A percentile compares a stretch with the other conserved stretches of the same genome.
phyloP scores from a whole-genome alignment of 1,139 yeast species.

The Yarrowia galli region DNA sequence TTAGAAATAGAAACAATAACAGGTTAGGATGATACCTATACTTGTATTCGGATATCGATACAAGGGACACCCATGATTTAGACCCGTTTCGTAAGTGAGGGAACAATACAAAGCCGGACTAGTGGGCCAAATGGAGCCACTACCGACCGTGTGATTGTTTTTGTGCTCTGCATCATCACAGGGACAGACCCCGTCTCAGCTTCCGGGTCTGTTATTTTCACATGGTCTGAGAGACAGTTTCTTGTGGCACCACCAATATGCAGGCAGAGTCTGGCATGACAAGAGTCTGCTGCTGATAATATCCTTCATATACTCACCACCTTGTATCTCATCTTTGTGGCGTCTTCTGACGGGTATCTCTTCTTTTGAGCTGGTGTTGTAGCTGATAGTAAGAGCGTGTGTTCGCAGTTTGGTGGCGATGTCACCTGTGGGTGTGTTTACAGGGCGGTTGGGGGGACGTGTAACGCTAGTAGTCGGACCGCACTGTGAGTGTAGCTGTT shows the following conservation, averaged over 20 bases:
- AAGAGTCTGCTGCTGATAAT: not conserved
- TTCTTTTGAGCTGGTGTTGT: not conserved
- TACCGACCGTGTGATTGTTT: not conserved
- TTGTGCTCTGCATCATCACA: not conserved
- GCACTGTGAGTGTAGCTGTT: not conserved
- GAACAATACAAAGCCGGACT: not conserved
- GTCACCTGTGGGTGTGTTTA: not conserved
- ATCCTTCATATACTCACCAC: slow-evolving; percentile 24
- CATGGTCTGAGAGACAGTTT: not conserved
- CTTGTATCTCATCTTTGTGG: slow-evolving; percentile 14
- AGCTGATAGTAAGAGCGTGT: too few relatives aligned
- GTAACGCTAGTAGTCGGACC: not conserved
- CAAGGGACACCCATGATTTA: not conserved
- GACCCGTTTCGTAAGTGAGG: not conserved
- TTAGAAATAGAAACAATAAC: not conserved
- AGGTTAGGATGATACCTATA: not conserved
- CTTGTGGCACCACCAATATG: slow-evolving; percentile 4
- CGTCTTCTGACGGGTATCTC: not conserved
- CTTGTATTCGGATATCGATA: too few relatives aligned
- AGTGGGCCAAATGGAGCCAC: not conserved
- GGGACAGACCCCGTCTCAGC: too few relatives aligned
- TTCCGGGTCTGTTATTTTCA: not conserved
- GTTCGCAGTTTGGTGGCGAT: slow-evolving; percentile 18
- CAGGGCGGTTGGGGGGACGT: not conserved
- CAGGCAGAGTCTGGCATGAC: not conserved